Evolutionary conservation across 2,329 filamentous ascomycete genomes (phyloP), one percentile per base, ranked within the genome.

Genomic region (Leptographium radiaticola): DNA sequence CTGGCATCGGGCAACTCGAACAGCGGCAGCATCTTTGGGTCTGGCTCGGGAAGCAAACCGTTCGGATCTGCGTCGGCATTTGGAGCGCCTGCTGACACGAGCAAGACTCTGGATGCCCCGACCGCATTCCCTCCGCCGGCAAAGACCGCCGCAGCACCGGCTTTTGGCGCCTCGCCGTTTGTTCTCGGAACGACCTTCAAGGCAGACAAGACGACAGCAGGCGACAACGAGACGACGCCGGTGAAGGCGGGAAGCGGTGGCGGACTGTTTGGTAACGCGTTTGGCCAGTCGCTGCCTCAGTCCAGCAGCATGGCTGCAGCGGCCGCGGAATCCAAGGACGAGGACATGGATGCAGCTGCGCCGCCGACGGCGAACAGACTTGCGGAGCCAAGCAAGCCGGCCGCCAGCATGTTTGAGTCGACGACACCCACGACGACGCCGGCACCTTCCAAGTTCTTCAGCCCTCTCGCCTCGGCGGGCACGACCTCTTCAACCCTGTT

Each of bases 161-260:
- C 64, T 9, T 76, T 79, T 61, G 74, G 72, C 31, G 73, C 73
- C n/a, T 67, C 71, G 16, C 75, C 78, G 0, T 88, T 88, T 68
- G 84, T 85, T 60, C 71, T 88, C 16, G 76, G 77, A 42, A 83
- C 80, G 34, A 82, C 79, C 2, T 89, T 88, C 68, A 80, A 82
- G 61, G 73, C 75, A 10, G 83, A 87, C 59, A 75, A 77, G 7
- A 73, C 75, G 46, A 73, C 77, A 1, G 81, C 80, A 55, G 76
- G 85, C 30, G 79, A 84, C 55, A 67, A 74, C 39, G 72, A 76
- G 10, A 77, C 76, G 57, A 69, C 75, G 16, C 20, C 55, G 10
- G 25, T 54, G 10, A 64, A 67, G 25, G 64, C 66, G 25, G 65
- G 66, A n/a, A 60, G 65, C 30, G n/a, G 18, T 18, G 44, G 53